phyloP scores from a whole-genome alignment of 2,329 filamentous ascomycete species.

The Alternaria hordeiaustralica region DNA sequence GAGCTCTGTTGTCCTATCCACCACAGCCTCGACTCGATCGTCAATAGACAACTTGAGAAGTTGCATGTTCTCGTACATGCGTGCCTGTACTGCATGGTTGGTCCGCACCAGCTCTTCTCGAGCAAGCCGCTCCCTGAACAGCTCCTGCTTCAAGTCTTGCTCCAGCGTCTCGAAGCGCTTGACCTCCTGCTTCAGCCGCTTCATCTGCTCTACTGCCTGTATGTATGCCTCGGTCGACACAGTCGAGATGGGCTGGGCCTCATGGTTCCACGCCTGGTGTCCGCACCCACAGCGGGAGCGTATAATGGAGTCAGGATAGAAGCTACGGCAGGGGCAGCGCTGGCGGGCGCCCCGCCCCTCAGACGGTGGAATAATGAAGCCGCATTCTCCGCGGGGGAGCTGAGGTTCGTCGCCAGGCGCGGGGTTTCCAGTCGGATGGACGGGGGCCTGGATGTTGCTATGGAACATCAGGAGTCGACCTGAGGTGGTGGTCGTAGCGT shows the following conservation, averaged over 20 bases:
- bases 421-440: slow-evolving; percentile 40
- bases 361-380: slow-evolving; percentile 41
- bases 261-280: slow-evolving; percentile 57
- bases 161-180: slow-evolving; percentile 43
- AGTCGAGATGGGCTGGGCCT: slow-evolving; percentile 41
- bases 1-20: slow-evolving; percentile 48
- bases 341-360: slow-evolving; percentile 37
- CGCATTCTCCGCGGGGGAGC: slow-evolving; percentile 49
- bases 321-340: slow-evolving; percentile 55
- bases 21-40: slow-evolving; percentile 50
- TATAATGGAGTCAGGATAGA: slow-evolving; percentile 47
- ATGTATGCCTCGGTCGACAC: slow-evolving; percentile 48
- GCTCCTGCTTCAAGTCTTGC: slow-evolving; percentile 46
- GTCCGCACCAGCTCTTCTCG: slow-evolving; percentile 44
- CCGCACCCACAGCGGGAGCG: slow-evolving; percentile 55
- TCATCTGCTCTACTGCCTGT: slow-evolving; percentile 46
- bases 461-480: slow-evolving; percentile 48
- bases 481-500: slow-evolving; percentile 31
- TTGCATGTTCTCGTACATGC: slow-evolving; percentile 49
- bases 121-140: slow-evolving; percentile 43
- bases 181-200: slow-evolving; percentile 42
- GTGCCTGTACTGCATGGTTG: slow-evolving; percentile 42
- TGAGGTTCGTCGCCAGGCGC: slow-evolving; percentile 35
- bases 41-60: slow-evolving; percentile 48
- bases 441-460: slow-evolving; percentile 39